phyloP scores from a whole-genome alignment of 2,329 filamentous ascomycete species.

The Fusarium sp. region DNA sequence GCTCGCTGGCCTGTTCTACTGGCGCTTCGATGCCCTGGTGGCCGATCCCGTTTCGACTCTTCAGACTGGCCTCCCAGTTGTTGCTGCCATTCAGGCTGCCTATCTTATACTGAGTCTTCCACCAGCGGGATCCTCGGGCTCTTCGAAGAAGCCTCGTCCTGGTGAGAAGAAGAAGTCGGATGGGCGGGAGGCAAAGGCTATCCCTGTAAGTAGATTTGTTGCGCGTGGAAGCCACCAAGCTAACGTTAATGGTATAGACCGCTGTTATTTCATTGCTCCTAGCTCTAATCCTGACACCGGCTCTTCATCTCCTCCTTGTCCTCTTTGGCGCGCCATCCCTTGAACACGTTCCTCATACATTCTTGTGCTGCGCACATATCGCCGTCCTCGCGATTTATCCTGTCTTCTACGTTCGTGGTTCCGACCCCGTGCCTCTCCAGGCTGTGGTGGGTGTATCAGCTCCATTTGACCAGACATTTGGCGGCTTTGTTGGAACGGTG shows the following conservation, averaged over 20 bases:
- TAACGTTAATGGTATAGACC: slow-evolving; percentile 46
- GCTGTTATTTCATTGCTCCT: slow-evolving; percentile 60
- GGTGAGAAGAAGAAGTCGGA: slow-evolving; percentile 64
- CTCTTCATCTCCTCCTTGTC: slow-evolving; percentile 70
- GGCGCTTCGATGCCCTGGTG: slow-evolving; percentile 73
- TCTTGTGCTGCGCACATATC: slow-evolving; percentile 83
- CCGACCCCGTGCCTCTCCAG: slow-evolving; percentile 76
- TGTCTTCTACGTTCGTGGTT: slow-evolving; percentile 84
- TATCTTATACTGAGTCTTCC: slow-evolving; percentile 72
- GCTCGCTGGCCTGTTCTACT: slow-evolving; percentile 69
- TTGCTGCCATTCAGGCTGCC: slow-evolving; percentile 69
- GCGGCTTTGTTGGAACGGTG: slow-evolving; percentile 78
- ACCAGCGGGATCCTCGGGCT: slow-evolving; percentile 58
- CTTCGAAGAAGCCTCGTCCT: slow-evolving; percentile 59
- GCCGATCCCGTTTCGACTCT: slow-evolving; percentile 73
- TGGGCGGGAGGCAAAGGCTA: slow-evolving; percentile 52
- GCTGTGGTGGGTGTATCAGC: slow-evolving; percentile 70
- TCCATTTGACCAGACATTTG: slow-evolving; percentile 86
- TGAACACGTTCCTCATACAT: slow-evolving; percentile 79
- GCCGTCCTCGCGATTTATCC: slow-evolving; percentile 80
- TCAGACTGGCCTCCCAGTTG: slow-evolving; percentile 64
- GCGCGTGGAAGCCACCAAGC: background rate
- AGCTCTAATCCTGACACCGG: slow-evolving; percentile 75
- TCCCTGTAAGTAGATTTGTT: slow-evolving; percentile 52
- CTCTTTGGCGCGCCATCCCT: slow-evolving; percentile 93